These are phyloP conservation scores for Flaveria ramosissima DNA, from an alignment of 129 eudicot species.

Conservation along the genomic window DNA sequence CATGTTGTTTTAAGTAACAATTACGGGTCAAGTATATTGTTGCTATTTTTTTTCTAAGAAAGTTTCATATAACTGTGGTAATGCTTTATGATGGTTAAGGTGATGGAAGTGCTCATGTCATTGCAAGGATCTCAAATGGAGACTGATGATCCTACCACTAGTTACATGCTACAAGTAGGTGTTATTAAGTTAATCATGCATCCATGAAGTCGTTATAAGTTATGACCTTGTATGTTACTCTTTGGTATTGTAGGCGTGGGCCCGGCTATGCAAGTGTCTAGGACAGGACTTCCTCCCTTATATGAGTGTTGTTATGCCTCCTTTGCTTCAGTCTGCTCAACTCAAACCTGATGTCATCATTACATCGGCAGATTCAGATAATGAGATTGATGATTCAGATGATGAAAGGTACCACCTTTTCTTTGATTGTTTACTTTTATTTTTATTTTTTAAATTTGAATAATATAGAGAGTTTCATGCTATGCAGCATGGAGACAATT, in stretches of 20 bases:
- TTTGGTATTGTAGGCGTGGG: slow-evolving; percentile 80
- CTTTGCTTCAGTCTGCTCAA: slow-evolving; percentile 96
- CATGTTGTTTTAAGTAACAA: neutral
- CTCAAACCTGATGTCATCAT: slow-evolving; percentile 97
- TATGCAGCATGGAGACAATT: slow-evolving; percentile 97
- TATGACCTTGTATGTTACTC: neutral
- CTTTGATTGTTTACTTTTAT: slow-evolving; percentile 3
- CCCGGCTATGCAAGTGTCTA: slow-evolving; percentile 98
- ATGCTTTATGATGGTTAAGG: slow-evolving; percentile 45
- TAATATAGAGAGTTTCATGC: slow-evolving; percentile 13
- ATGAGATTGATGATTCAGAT: slow-evolving; percentile 93
- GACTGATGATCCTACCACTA: slow-evolving; percentile 96
- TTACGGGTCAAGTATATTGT: neutral
- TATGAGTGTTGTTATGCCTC: slow-evolving; percentile 99
- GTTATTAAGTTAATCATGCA: neutral
- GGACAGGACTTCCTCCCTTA: slow-evolving; percentile 99
- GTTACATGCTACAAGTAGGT: slow-evolving; percentile 98
- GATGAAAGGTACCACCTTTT: slow-evolving; percentile 71
- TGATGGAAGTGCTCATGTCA: slow-evolving; percentile 98
- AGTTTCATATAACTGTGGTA: neutral
- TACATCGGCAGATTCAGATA: slow-evolving; percentile 94
- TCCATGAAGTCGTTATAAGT: neutral
- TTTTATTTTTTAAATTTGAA: neutral
- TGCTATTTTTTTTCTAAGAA: neutral
- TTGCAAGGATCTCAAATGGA: slow-evolving; percentile 99